Percentiles rank a stretch among this genome's conserved stretches.
phyloP scores from a whole-genome alignment of 2,329 filamentous ascomycete species.

The Aspergillus fumigatus region DNA sequence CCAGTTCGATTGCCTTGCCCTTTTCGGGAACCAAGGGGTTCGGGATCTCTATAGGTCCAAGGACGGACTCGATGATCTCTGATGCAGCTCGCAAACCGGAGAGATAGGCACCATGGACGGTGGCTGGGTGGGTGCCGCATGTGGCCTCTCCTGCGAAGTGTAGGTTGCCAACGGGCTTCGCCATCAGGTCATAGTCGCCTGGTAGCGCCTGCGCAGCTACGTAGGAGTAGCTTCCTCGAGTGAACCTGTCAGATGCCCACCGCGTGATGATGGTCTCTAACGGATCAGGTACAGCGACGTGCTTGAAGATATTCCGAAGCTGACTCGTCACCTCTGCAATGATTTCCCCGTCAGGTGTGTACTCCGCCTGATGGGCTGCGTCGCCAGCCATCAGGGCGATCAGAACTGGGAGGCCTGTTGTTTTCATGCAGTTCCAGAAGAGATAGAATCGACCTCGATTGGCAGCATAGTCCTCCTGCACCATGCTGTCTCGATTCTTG shows the following conservation, averaged over 20 bases:
- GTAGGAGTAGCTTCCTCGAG: conserved; percentile 93
- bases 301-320: conserved; percentile 68
- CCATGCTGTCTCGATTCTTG: conserved; percentile 62
- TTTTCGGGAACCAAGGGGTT: conserved; percentile 67
- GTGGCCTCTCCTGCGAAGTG: conserved; percentile 97
- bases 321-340: conserved; percentile 76
- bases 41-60: conserved; percentile 76
- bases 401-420: conserved; percentile 79
- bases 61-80: conserved; percentile 73
- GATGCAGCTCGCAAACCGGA: conserved; percentile 86
- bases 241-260: conserved; percentile 87
- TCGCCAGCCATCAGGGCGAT: conserved; percentile 95
- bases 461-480: conserved; percentile 72
- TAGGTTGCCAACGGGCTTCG: conserved; percentile 74
- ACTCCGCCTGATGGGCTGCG: conserved; percentile 83
- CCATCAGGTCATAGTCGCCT: conserved; percentile 91
- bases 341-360: conserved; percentile 67
- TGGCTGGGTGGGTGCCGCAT: conserved; percentile 90
- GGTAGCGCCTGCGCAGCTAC: conserved; percentile 76
- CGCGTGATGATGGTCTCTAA: conserved; percentile 84
- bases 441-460: conserved; percentile 91
- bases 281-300: conserved; percentile 64
- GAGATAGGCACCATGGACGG: conserved; percentile 92
- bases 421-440: conserved; percentile 94
- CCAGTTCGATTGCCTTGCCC: conserved; percentile 36